These are phyloP conservation scores for Aureoboletus auriporus DNA, from an alignment of 768 basidiomycete genomes.

Conservation along the genomic window DNA sequence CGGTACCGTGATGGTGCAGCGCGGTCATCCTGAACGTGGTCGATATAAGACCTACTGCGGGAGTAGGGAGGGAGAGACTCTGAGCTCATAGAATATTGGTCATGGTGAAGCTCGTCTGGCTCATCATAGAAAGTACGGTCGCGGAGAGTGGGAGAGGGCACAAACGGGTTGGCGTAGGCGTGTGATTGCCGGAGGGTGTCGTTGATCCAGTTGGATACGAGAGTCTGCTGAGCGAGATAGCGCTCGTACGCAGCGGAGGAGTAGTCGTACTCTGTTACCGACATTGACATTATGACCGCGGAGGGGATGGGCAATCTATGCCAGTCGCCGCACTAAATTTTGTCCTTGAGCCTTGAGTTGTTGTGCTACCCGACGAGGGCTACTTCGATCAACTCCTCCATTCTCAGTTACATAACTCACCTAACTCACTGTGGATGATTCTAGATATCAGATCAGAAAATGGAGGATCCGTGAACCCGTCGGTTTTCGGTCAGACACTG, in stretches of 20 bases:
- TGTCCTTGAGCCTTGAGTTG: too few relatives aligned
- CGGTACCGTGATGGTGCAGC: constrained; percentile 17
- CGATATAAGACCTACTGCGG: constrained; percentile 21
- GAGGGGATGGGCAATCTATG: too few relatives aligned
- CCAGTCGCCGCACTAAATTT: too few relatives aligned
- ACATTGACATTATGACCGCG: background rate
- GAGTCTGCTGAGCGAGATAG: constrained; percentile 41
- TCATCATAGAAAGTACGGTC: constrained; percentile 29
- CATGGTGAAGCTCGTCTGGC: constrained; percentile 4
- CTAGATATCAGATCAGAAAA: too few relatives aligned
- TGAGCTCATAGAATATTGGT: constrained; percentile 17
- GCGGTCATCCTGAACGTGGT: constrained; percentile 18
- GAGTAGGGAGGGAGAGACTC: constrained; percentile 21
- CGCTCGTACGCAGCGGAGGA: constrained; percentile 51
- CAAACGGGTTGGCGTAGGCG: constrained; percentile 26
- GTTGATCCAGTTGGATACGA: constrained; percentile 49
- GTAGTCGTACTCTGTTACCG: constrained; percentile 61
- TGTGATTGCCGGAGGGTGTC: constrained; percentile 34
- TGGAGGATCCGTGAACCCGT: too few relatives aligned
- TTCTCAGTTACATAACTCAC: too few relatives aligned
- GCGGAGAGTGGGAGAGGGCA: constrained; percentile 25
- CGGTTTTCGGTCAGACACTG: too few relatives aligned
- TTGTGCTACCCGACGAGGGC: too few relatives aligned
- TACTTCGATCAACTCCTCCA: too few relatives aligned
- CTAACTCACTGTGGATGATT: too few relatives aligned